A percentile compares a stretch with the other conserved stretches of the same genome.
phyloP scores from a whole-genome alignment of 2,329 filamentous ascomycete genomes.

The Venturia effusa region DNA sequence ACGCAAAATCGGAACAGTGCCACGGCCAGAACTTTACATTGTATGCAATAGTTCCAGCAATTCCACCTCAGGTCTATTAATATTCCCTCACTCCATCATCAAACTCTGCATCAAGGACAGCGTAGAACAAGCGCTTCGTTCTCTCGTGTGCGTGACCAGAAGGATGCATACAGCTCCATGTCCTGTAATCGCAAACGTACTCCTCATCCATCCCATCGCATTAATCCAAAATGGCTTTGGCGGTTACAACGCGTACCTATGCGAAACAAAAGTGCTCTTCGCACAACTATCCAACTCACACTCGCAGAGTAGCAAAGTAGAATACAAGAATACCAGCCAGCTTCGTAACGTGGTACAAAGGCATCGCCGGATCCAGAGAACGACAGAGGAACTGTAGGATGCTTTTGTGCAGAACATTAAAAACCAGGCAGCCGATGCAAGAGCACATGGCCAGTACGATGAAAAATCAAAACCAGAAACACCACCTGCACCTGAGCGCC shows the following conservation, averaged over 20 bases:
- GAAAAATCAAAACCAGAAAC: not conserved
- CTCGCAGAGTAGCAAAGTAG: slow-evolving; percentile 1
- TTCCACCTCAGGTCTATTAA: not conserved
- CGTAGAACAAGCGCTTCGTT: not conserved
- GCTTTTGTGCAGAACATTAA: slow-evolving; percentile 3
- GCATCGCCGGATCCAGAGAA: not conserved
- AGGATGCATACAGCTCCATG: not conserved
- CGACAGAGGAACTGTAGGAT: not conserved
- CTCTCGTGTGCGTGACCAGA: not conserved
- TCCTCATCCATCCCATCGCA: not conserved
- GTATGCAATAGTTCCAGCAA: not conserved
- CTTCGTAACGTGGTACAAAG: not conserved
- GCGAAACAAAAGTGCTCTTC: not conserved
- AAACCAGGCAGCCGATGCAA: not conserved
- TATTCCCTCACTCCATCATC: not conserved
- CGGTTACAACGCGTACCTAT: not conserved
- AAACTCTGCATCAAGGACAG: not conserved
- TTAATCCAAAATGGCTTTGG: not conserved
- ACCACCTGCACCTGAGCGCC: not conserved
- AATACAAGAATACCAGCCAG: not conserved
- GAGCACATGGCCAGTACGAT: not conserved
- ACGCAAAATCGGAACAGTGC: not conserved
- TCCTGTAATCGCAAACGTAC: not conserved
- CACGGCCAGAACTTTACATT: not conserved
- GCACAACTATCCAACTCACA: not conserved